These are phyloP conservation scores for Paxillus ammoniavirescens DNA, from an alignment of 768 basidiomycete genomes.

Conservation along the genomic window DNA sequence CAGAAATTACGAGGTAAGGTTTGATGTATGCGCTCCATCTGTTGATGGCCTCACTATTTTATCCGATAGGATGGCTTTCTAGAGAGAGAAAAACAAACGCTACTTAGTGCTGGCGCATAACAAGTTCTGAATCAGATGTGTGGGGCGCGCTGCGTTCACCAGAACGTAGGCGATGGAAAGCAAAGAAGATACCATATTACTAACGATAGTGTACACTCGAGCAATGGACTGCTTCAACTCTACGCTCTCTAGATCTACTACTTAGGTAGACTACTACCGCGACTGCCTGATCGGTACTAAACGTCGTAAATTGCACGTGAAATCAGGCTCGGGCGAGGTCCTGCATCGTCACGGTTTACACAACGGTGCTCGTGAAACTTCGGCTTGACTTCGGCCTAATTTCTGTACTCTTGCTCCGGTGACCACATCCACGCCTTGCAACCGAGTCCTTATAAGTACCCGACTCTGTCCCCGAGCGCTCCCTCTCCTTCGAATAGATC, in stretches of 20 bases:
- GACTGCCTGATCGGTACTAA: no score
- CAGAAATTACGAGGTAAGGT: conserved; percentile 70
- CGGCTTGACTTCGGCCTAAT: neutral
- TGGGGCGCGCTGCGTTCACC: neutral
- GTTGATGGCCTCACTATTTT: neutral
- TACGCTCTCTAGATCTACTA: no score
- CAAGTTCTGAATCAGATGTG: neutral
- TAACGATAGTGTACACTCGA: conserved; percentile 3
- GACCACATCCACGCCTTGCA: neutral
- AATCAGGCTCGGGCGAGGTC: conserved; percentile 1
- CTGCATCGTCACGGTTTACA: neutral
- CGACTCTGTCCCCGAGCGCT: neutral
- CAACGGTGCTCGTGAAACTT: neutral
- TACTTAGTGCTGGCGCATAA: conserved; percentile 1
- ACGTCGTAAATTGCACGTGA: conserved; percentile 7
- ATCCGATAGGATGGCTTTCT: conserved; percentile 30
- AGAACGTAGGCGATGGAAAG: conserved; percentile 1
- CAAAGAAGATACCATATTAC: conserved; percentile 19
- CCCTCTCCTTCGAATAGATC: neutral
- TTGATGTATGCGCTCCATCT: neutral
- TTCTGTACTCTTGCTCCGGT: neutral
- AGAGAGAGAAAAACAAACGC: conserved; percentile 27
- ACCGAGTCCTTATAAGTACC: neutral
- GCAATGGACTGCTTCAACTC: conserved; percentile 1
- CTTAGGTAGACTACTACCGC: no score